Conservation (phyloP, 1,284 basidiomycete genomes). For the Apiotrichum montevideense region DNA sequence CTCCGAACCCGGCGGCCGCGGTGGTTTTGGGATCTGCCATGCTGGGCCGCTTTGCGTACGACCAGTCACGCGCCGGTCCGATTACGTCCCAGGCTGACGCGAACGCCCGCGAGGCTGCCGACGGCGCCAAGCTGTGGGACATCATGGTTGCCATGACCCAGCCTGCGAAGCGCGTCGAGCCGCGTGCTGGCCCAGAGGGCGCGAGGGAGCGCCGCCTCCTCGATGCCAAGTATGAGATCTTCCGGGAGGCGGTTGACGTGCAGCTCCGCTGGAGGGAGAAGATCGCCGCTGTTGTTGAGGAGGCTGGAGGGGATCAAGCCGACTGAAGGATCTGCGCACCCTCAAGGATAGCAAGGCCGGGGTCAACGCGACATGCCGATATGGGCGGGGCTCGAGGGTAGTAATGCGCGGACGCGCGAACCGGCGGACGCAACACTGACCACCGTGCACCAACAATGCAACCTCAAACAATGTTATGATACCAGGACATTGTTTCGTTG, state of each 20-base stretch:
- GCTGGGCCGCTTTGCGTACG: constrained; percentile 80
- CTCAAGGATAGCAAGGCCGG: too few relatives aligned
- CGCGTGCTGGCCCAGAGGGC: constrained; percentile 53
- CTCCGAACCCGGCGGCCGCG: constrained; percentile 66
- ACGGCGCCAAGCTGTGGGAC: constrained; percentile 72
- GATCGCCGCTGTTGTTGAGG: constrained; percentile 28
- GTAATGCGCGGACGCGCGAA: too few relatives aligned
- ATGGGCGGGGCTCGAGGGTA: too few relatives aligned
- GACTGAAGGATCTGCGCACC: too few relatives aligned
- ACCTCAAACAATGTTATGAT: too few relatives aligned
- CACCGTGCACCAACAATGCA: too few relatives aligned
- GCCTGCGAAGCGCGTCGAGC: constrained; percentile 66
- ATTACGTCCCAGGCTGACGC: constrained; percentile 44
- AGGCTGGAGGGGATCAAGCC: background rate
- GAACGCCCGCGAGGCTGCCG: constrained; percentile 51
- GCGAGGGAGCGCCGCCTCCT: constrained; percentile 61
- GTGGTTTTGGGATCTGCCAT: constrained; percentile 92
- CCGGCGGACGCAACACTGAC: too few relatives aligned
- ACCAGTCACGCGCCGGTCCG: constrained; percentile 38
- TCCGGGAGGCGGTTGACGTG: constrained; percentile 77
- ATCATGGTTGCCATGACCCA: constrained; percentile 98
- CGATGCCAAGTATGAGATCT: constrained; percentile 90
- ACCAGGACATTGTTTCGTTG: too few relatives aligned
- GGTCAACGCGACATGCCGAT: too few relatives aligned
- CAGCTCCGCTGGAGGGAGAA: constrained; percentile 58